These are phyloP conservation scores for Syzygium aromaticum DNA, from an alignment of 345 rosid species.

Conservation along the genomic window DNA sequence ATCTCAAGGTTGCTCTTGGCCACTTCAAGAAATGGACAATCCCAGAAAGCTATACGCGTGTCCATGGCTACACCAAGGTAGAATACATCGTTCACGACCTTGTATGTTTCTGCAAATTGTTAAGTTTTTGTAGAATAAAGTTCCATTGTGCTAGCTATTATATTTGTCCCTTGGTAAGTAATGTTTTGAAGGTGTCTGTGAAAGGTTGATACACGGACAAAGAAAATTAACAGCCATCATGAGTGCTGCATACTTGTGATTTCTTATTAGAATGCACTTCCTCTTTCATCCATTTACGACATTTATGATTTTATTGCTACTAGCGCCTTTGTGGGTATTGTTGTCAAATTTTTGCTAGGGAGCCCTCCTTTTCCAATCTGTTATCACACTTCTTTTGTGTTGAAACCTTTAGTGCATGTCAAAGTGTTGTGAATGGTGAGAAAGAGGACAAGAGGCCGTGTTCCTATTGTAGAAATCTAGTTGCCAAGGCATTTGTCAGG, in stretches of 20 bases:
- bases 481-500: not conserved
- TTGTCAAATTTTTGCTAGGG: not conserved
- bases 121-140: not conserved
- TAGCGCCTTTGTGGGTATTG: not conserved
- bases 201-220: not conserved
- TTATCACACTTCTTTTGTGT: not conserved
- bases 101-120: not conserved
- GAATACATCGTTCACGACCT: not conserved
- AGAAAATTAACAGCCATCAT: not conserved
- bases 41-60: slow-evolving; percentile 53
- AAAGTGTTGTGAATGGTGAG: not conserved
- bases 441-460: not conserved
- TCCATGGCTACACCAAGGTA: slow-evolving; percentile 59
- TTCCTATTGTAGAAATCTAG: not conserved
- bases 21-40: slow-evolving; percentile 83
- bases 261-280: not conserved
- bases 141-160: not conserved
- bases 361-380: not conserved
- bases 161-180: not conserved
- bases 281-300: not conserved
- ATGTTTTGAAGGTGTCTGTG: not conserved
- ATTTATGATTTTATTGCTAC: not conserved
- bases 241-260: not conserved
- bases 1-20: slow-evolving; percentile 71
- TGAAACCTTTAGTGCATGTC: not conserved